Base-by-base conservation (phyloP, 495 filamentous ascomycete species). In the Penicillium odoratum region DNA sequence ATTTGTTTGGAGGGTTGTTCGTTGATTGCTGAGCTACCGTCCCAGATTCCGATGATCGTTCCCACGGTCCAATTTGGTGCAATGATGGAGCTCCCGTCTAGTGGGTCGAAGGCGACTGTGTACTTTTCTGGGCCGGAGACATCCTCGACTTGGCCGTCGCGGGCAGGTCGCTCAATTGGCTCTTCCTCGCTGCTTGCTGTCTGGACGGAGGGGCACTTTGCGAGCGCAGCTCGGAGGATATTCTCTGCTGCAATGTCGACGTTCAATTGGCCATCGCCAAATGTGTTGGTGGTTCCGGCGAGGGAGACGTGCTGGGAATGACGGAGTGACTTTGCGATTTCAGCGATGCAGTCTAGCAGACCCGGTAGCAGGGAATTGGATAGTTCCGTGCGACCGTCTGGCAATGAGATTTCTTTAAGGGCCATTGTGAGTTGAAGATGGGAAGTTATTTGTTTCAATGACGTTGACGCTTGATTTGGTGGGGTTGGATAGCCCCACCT, bases 231-330 rank as follows among this genome's bases (percentile, higher is more conserved):
- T 51, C 80, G 73, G 46, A 83, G 71, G 57, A 68, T 57, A 16
- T 68, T 53, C 58, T 83, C 80, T n/a, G 78, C 72, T 1, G 74
- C 16, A 10, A 83, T 73, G 57, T 83, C 81, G 50, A 83, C 78
- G 63, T 83, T 83, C 45, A 83, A 71, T 60, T 83, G 81, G 61
- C 77, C 75, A 57, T 83, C 81, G 33, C 80, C 81, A 50, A 82
- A 82, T 11, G 67, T 63, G 57, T 83, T 83, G 28, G 74, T 70
- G 3, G 75, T 73, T 6, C 78, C 78, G 3, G 73, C 73, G 1
- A 64, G 72, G 43, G 73, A 65, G 48, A 82, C 71, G 42, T 70
- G 53, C 26, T 78, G 73, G 13, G 75, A 63, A 40, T 48, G 48
- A n/a, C 68, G 75, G 1, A 81, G 68, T 28, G 69, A 59, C 7